Base-by-base conservation (phyloP, 257 asterid species). In the Mitragyna speciosa region DNA sequence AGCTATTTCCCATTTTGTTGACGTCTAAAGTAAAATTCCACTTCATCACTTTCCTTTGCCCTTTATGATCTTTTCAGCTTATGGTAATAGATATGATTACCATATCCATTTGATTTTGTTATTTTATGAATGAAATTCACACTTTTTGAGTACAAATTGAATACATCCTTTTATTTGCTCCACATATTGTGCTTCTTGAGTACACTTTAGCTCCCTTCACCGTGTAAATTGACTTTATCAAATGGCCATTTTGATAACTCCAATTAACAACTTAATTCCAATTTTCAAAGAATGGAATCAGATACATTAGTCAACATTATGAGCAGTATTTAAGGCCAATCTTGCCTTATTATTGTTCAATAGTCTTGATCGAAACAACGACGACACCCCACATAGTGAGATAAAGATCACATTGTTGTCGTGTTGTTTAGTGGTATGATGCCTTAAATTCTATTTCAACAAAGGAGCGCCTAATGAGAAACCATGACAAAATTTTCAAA, bases 1-100 rank as follows among this genome's bases (percentile, higher is more conserved):
- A 10, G 33, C 33, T 26, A 63, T 9, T 43, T 45, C 48, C 61
- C 63, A 76, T 76, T 47, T 28, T 45, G 47, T 45, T 43, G 63
- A 63, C 72, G 31, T 63, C 59, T 61, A 63, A 76, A 76, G 63
- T 45, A 43, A 36, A 26, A 54, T 75, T 36, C 36, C 70, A 36
- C 79, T 74, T n/a, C 8, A 41, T 22, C 15, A 30, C 28, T 24
- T 58, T 39, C 26, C 22, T 73, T 39, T 6, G 33, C 12, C 51
- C 47, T 17, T 26, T 8, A 17, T 51, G n/a, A 73, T 20, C 30
- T 36, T 51, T n/a, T 26, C 33, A 63, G 26, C 36, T 26, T 26
- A 63, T 12, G 36, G 28, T 15, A 26, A 63, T 4, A 26, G 68
- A 61, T 10, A n/a, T 11, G 17, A 61, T n/a, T 1, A n/a, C 5